phyloP scores from a whole-genome alignment of 257 asterid species.

The Verbascum thapsus region DNA sequence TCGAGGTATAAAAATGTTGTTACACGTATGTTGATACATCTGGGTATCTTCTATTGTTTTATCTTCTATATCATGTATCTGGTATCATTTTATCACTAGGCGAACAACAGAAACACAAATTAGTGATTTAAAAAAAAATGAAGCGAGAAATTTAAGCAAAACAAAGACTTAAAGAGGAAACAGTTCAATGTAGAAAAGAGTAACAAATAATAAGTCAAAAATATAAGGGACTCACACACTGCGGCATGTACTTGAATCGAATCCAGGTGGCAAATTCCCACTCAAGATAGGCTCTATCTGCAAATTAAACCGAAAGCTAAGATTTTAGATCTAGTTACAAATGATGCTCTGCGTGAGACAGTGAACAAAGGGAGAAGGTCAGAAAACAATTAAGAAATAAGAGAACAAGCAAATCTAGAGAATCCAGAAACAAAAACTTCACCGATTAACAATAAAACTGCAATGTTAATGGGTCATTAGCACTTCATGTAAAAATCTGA shows the following conservation, averaged over 20 bases:
- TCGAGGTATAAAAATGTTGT: not conserved
- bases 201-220: conserved; percentile 8
- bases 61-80: too few relatives aligned
- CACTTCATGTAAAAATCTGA: not conserved
- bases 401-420: not conserved
- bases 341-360: conserved; percentile 1
- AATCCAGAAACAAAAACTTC: not conserved
- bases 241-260: conserved; percentile 86
- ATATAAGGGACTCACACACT: conserved; percentile 75
- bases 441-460: not conserved
- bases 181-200: conserved; percentile 14
- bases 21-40: not conserved
- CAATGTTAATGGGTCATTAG: not conserved
- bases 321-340: conserved; percentile 13
- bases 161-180: conserved; percentile 21
- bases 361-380: not conserved
- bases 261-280: conserved; percentile 89
- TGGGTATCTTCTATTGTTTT: conserved; percentile 10
- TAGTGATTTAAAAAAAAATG: not conserved
- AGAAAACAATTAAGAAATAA: not conserved
- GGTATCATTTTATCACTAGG: conserved; percentile 3
- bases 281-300: conserved; percentile 91
- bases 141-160: conserved; percentile 20
- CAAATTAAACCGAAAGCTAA: conserved; percentile 38
- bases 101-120: conserved; percentile 7